These are phyloP conservation scores for Cryptococcus neoformans DNA, from an alignment of 1,284 basidiomycete species.

Conservation along the genomic window DNA sequence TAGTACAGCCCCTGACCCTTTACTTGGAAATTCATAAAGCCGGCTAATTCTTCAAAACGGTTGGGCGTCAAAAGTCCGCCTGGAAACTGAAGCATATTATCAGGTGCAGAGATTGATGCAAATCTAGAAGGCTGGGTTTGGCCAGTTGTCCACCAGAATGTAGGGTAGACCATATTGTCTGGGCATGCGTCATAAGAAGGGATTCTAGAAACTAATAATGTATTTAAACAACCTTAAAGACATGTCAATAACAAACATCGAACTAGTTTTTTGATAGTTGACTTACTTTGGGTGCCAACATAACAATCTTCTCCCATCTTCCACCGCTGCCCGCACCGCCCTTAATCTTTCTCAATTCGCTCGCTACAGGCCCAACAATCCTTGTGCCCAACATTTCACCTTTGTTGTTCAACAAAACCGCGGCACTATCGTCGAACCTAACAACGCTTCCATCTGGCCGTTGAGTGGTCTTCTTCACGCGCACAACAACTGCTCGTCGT, in stretches of 20 bases:
- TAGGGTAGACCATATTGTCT: too few species aligned
- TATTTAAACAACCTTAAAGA: neutral
- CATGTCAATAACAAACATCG: neutral
- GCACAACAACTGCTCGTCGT: conserved; percentile 89
- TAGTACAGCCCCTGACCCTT: too few species aligned
- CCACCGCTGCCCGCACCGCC: conserved; percentile 62
- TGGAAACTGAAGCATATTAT: too few species aligned
- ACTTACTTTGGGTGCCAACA: conserved; percentile 83
- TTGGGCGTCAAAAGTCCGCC: too few species aligned
- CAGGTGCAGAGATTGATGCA: too few species aligned
- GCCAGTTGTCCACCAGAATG: too few species aligned
- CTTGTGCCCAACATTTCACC: conserved; percentile 94
- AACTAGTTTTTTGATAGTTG: too few species aligned
- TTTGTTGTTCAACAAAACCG: conserved; percentile 93
- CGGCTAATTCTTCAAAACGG: too few species aligned
- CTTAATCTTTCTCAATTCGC: conserved; percentile 65
- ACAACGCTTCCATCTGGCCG: conserved; percentile 44
- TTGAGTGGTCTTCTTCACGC: conserved; percentile 57
- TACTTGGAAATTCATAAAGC: too few species aligned
- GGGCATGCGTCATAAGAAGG: too few species aligned
- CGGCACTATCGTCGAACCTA: conserved; percentile 96
- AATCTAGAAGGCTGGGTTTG: too few species aligned
- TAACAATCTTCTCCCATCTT: conserved; percentile 86
- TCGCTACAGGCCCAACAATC: conserved; percentile 89
- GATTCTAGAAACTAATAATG: neutral